These are phyloP conservation scores for Encephalitozoon intestinalis DNA, from an alignment of 371 early-diverging fungal genomes.

Conservation along the genomic window DNA sequence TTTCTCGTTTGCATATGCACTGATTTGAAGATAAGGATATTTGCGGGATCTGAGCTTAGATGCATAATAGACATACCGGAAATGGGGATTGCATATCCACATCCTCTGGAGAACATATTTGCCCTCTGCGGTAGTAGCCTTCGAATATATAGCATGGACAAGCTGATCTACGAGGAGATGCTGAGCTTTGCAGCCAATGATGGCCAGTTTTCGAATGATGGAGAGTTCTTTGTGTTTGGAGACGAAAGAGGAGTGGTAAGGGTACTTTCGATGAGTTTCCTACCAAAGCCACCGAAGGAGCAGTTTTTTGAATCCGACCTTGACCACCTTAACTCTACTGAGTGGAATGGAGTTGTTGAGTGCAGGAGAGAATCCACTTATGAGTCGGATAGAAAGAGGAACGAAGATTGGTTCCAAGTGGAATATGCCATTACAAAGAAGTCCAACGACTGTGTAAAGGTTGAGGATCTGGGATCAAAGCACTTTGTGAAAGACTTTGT, in stretches of 20 bases:
- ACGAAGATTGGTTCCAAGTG: slow-evolving; percentile 16
- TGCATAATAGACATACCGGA: background rate
- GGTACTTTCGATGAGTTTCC: background rate
- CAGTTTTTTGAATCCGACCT: slow-evolving; percentile 51
- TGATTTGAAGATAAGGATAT: slow-evolving; percentile 51
- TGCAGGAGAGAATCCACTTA: slow-evolving; percentile 3
- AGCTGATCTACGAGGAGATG: slow-evolving; percentile 1
- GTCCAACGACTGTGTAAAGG: background rate
- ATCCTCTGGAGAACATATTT: slow-evolving; percentile 49
- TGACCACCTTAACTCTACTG: slow-evolving; percentile 19
- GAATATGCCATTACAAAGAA: background rate
- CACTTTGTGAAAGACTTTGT: slow-evolving; percentile 3
- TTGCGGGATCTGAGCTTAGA: slow-evolving; percentile 13
- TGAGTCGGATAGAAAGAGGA: slow-evolving; percentile 17
- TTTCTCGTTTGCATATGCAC: slow-evolving; percentile 42
- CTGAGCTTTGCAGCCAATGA: slow-evolving; percentile 37
- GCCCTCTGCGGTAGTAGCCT: slow-evolving; percentile 6
- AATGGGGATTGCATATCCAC: slow-evolving; percentile 31
- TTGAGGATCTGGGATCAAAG: slow-evolving; percentile 13
- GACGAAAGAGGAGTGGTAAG: slow-evolving; percentile 35
- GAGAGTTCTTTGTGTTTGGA: slow-evolving; percentile 42
- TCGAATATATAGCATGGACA: slow-evolving; percentile 28
- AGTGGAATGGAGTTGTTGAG: background rate
- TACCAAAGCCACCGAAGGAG: background rate
- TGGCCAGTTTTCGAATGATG: slow-evolving; percentile 50